Evolutionary conservation across 2,329 filamentous ascomycete genomes (phyloP), one percentile per base, ranked within the genome.

Genomic region (Chrysoporthe austroafricana): DNA sequence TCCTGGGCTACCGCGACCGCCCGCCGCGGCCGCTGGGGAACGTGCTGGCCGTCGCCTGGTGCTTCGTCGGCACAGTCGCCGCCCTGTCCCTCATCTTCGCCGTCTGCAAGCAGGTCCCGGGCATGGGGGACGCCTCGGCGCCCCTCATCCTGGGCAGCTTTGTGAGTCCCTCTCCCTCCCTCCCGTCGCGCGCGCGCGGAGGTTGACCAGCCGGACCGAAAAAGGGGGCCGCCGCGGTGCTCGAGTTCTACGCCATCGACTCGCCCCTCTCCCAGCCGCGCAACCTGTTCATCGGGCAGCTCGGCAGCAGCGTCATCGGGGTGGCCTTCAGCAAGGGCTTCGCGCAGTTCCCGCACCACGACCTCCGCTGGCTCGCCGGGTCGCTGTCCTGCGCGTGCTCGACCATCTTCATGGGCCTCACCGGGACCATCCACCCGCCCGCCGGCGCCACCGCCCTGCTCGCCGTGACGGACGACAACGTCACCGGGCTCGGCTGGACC

Each of bases 201-300:
- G 13, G 58, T 64, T 69, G 61, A 67, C 48, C 18, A 13, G 13
- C 32, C 6, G 11, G 26, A 21, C 36, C 16, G 44, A 26, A 26
- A 26, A 26, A 91, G 89, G 91, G 91, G 63, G 91, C 91, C 4
- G 88, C 90, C 2, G 91, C 91, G 16, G 90, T 94, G n/a, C 84
- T 94, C 48, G 86, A 91, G 73, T 94, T 91, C 77, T 89, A 89
- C 73, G 84, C 87, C 59, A 89, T 93, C 72, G 88, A 91, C 62
- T 90, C 90, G 0, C 90, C 91, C 0, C 85, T 94, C 39, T 84
- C 91, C 0, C 91, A 94, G 73, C 91, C 91, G 0, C 88, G 91
- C 34, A 92, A 90, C 76, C 84, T 87, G 54, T 76, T 94, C 16
- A 69, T 90, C 7, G 89, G 90, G n/a, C 91, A 94, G 74, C 65